A percentile compares a stretch with the other conserved stretches of the same genome.
Evolutionary conservation across 345 rosid species (phyloP).

Genomic region (Bruguiera parviflora): DNA sequence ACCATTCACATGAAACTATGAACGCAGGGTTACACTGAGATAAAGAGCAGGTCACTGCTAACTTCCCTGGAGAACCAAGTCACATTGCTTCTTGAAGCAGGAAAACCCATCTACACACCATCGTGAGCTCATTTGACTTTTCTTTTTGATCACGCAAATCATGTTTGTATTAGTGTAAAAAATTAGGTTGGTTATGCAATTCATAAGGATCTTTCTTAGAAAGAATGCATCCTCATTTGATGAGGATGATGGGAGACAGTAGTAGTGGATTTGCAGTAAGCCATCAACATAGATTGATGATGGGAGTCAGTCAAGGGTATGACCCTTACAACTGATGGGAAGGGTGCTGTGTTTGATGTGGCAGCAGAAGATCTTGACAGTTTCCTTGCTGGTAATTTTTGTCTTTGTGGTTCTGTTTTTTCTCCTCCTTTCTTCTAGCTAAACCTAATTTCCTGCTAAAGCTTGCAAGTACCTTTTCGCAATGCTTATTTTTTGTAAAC

Average conservation of each 20-base stretch:
- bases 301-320: constrained; percentile 69
- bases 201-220: too few relatives aligned
- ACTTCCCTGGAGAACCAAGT: constrained; percentile 88
- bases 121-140: constrained; percentile 51
- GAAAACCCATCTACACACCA: constrained; percentile 58
- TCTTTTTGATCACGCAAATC: background rate
- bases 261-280: too few relatives aligned
- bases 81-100: constrained; percentile 68
- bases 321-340: constrained; percentile 69
- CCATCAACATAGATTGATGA: too few relatives aligned
- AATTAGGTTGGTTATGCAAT: background rate
- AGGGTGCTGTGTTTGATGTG: constrained; percentile 86
- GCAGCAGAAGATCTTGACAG: constrained; percentile 52
- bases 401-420: background rate
- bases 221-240: too few relatives aligned
- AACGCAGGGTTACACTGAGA: constrained; percentile 82
- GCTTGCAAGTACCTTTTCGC: too few relatives aligned
- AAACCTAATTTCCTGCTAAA: too few relatives aligned
- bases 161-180: background rate
- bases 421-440: too few relatives aligned
- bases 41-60: constrained; percentile 82
- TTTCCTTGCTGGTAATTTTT: constrained; percentile 51
- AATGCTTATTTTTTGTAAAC: too few relatives aligned
- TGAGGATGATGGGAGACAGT: too few relatives aligned
- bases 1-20: background rate